A percentile compares a stretch with the other conserved stretches of the same genome.
Evolutionary conservation across 495 filamentous ascomycete species (phyloP).

Genomic region (Lasiosphaeria miniovina): DNA sequence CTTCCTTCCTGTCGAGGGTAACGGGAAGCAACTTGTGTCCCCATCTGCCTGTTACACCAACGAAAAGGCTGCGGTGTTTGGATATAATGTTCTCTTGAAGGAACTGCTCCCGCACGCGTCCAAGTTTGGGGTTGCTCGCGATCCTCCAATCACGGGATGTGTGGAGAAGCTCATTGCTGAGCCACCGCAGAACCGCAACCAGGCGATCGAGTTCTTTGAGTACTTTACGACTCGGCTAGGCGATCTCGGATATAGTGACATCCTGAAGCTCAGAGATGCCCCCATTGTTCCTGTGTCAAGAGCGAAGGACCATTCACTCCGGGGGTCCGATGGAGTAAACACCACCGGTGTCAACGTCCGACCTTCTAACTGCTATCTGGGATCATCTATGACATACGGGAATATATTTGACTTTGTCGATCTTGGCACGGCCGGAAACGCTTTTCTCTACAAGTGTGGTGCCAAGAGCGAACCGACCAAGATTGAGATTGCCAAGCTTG

Average conservation of each 20-base stretch:
- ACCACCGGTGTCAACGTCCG: constrained; percentile 43
- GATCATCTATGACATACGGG: constrained; percentile 67
- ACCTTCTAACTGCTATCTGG: constrained; percentile 73
- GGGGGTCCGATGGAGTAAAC: constrained; percentile 13
- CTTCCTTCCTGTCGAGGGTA: constrained; percentile 71
- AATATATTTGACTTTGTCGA: constrained; percentile 97
- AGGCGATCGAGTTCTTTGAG: constrained; percentile 68
- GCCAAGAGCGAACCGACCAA: constrained; percentile 88
- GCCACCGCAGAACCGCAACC: constrained; percentile 61
- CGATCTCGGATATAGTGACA: constrained; percentile 63
- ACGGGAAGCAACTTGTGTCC: constrained; percentile 57
- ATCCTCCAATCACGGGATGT: constrained; percentile 75
- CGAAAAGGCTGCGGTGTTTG: constrained; percentile 68
- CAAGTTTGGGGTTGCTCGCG: constrained; percentile 77
- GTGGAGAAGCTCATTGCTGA: constrained; percentile 63
- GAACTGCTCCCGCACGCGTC: constrained; percentile 71
- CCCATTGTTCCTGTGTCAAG: constrained; percentile 67
- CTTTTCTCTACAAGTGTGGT: constrained; percentile 81
- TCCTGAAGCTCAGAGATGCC: constrained; percentile 57
- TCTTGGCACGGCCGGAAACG: constrained; percentile 81
- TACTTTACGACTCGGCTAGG: constrained; percentile 76
- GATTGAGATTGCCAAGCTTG: constrained; percentile 72
- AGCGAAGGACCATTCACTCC: constrained; percentile 24
- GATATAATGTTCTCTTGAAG: constrained; percentile 68
- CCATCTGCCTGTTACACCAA: constrained; percentile 82